Evolutionary conservation across 2,329 filamentous ascomycete genomes (phyloP), one percentile per base, ranked within the genome.

Genomic region (Furcasterigmium furcatum): DNA sequence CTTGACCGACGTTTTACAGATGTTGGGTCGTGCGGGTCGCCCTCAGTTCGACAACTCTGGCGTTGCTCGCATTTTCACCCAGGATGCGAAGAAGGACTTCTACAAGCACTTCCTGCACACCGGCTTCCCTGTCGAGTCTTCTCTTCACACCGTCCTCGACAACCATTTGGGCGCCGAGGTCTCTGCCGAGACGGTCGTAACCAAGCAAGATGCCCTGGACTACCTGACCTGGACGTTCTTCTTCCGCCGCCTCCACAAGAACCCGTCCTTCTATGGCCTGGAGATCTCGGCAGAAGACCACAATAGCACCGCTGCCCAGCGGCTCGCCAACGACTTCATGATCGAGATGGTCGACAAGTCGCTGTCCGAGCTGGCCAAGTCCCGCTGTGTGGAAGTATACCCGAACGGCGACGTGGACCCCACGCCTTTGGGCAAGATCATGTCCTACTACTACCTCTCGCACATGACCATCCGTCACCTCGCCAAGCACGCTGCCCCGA

Each of bases 171-270:
- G 91, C 51, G 94, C 94, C 48, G 94, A 99, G 69, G 84, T 97
- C 6, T 95, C 91, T 1, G 90, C 94, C 1, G 91, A 89, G 55
- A 99, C 94, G 1, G 88, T 99, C 42, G 74, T 86, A 25, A 95
- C 91, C 9, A 96, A 96, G 66, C 94, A 99, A 67, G 94, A 99
- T 67, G 94, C 94, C 1, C 78, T 99, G 4, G 95, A 99, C 66
- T 99, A 99, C 61, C 71, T 99, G 44, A 99, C 94, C 0, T 99
- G 95, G 94, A 99, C 95, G 1, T 99, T 99, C 73, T 99, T 99
- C 79, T 99, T 99, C 78, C 83, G 95, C 3, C 80, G 94, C 10
- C 72, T 99, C 32, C 94, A 99, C 73, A 99, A 99, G 74, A 99
- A 99, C 57, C 94, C 94, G 2, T 95, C 91, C 0, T 99, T 96